Evolutionary conservation across 1,284 basidiomycete genomes (phyloP).

Genomic region (Sphaerobolus stellatus): DNA sequence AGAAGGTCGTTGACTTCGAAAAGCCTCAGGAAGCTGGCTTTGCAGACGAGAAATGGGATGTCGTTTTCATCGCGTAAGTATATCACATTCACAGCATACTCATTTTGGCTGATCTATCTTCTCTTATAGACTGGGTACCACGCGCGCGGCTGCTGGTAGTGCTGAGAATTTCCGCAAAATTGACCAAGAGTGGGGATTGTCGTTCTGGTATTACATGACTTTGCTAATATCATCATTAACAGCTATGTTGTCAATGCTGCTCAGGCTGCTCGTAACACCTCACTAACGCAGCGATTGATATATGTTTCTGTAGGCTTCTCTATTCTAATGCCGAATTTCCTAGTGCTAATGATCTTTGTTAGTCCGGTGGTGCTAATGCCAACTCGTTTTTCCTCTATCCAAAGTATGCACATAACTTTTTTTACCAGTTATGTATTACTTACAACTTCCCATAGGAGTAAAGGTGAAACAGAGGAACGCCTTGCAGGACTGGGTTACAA

Average conservation of each 20-base stretch:
- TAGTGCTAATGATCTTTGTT: too few species aligned
- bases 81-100: background rate
- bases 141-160: conserved; percentile 57
- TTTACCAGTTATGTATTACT: conserved; percentile 1
- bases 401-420: conserved; percentile 32
- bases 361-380: conserved; percentile 45
- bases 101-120: background rate
- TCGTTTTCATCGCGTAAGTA: conserved; percentile 47
- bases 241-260: conserved; percentile 76
- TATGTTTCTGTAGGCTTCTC: conserved; percentile 61
- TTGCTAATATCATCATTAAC: background rate
- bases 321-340: too few species aligned
- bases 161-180: conserved; percentile 69
- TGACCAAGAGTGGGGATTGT: conserved; percentile 59
- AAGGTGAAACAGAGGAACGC: conserved; percentile 71
- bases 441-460: conserved; percentile 45
- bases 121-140: conserved; percentile 59
- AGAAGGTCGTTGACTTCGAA: conserved; percentile 66
- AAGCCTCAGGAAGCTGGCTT: conserved; percentile 52
- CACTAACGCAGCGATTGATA: conserved; percentile 54
- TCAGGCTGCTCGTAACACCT: conserved; percentile 53
- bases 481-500: conserved; percentile 64
- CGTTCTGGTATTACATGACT: conserved; percentile 8
- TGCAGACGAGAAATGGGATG: conserved; percentile 60
- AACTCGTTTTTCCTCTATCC: conserved; percentile 52